phyloP scores from a whole-genome alignment of 2,329 filamentous ascomycete species.

The Xylaria multiplex region DNA sequence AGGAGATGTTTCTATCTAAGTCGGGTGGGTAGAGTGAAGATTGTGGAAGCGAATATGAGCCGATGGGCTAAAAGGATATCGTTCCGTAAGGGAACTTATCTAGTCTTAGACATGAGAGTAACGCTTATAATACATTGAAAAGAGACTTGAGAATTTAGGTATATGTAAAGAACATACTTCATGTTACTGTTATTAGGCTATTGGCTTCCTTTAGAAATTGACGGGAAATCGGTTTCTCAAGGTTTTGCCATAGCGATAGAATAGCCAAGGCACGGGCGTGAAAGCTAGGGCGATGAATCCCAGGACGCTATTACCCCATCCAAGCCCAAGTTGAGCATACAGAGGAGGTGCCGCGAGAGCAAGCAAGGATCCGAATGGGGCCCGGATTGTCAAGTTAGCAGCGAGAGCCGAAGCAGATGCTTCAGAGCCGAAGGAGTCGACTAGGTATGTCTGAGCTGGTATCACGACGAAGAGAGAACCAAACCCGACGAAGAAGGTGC shows the following conservation, averaged over 20 bases:
- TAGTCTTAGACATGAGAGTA: too few species aligned
- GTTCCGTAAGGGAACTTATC: not conserved
- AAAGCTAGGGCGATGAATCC: conserved; percentile 29
- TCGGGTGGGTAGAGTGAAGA: not conserved
- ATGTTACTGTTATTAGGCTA: not conserved
- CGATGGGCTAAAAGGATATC: too few species aligned
- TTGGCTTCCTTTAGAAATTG: not conserved
- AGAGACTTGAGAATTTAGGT: not conserved
- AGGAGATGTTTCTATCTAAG: too few species aligned
- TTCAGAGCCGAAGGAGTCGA: conserved; percentile 30
- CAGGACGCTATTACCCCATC: conserved; percentile 32
- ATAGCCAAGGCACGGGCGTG: conserved; percentile 28
- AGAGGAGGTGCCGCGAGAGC: conserved; percentile 28
- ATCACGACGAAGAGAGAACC: conserved; percentile 28
- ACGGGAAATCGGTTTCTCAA: conserved; percentile 20
- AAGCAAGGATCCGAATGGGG: conserved; percentile 29
- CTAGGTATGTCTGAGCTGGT: conserved; percentile 26
- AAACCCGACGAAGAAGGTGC: conserved; percentile 33
- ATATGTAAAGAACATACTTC: not conserved
- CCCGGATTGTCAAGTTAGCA: conserved; percentile 28
- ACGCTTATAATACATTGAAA: not conserved
- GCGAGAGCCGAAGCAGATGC: conserved; percentile 32
- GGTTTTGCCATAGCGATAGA: conserved; percentile 28
- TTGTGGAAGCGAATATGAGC: not conserved
- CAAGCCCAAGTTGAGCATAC: conserved; percentile 26